Percentiles rank a stretch among this genome's conserved stretches.
These are phyloP conservation scores for Cryomyces minteri DNA, from an alignment of 495 filamentous ascomycete species.

Conservation along the genomic window DNA sequence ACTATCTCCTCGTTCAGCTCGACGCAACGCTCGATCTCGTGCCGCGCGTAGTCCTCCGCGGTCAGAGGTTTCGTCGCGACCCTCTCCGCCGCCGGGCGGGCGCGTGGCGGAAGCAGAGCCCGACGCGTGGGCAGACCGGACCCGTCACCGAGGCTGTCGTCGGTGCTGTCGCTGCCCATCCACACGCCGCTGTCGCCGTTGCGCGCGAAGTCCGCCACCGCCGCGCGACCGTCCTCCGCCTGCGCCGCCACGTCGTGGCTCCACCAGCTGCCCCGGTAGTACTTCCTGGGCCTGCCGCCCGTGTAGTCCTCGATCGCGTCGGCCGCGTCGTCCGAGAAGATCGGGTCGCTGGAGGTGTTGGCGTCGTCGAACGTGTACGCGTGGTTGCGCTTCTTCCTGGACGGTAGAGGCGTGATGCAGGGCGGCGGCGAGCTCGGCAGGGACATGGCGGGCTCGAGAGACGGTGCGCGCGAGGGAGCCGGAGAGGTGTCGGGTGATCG, in stretches of 20 bases:
- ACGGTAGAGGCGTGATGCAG: too few species aligned
- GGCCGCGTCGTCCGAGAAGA: not conserved
- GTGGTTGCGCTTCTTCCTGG: too few species aligned
- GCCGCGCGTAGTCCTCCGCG: not conserved
- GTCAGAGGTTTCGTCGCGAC: not conserved
- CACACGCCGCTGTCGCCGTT: constrained; percentile 71
- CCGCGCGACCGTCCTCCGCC: too few species aligned
- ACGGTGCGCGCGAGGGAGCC: too few species aligned
- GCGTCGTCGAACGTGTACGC: not conserved
- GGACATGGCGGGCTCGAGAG: too few species aligned
- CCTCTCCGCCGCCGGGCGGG: not conserved
- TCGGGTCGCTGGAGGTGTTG: not conserved
- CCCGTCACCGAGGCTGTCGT: constrained; percentile 10
- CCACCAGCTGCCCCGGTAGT: not conserved
- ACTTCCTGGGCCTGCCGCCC: not conserved
- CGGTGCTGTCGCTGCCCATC: constrained; percentile 46
- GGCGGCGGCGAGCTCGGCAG: too few species aligned
- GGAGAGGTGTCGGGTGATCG: too few species aligned
- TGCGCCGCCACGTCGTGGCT: not conserved
- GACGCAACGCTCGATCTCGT: constrained; percentile 32
- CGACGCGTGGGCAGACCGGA: too few species aligned
- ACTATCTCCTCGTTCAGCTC: constrained; percentile 40
- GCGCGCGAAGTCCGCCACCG: constrained; percentile 28
- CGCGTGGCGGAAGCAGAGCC: too few species aligned
- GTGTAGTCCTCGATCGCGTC: not conserved